phyloP scores from a whole-genome alignment of 1,284 basidiomycete genomes.

The Ganoderma leucocontextum region DNA sequence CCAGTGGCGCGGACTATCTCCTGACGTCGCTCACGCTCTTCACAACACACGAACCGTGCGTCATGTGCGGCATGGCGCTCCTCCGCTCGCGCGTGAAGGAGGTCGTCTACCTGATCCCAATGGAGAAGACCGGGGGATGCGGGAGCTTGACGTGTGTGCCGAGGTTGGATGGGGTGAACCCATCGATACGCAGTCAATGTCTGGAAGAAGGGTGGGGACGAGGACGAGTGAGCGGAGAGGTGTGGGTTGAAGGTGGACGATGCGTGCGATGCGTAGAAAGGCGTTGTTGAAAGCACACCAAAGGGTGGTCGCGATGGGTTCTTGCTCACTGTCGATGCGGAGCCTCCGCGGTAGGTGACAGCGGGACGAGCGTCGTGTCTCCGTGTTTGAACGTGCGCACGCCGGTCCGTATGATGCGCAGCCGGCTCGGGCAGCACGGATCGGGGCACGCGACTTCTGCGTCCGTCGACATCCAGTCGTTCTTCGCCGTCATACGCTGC shows the following conservation, averaged over 20 bases:
- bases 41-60: constrained; percentile 92
- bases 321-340: neutral
- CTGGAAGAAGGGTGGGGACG: constrained; percentile 53
- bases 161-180: constrained; percentile 78
- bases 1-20: constrained; percentile 84
- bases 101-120: constrained; percentile 78
- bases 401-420: constrained; percentile 60
- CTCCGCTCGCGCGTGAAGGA: constrained; percentile 91
- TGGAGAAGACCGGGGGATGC: constrained; percentile 79
- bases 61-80: constrained; percentile 96
- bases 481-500: constrained; percentile 58
- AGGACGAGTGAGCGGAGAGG: constrained; percentile 15
- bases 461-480: constrained; percentile 76
- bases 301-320: too few species aligned
- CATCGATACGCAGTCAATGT: constrained; percentile 79
- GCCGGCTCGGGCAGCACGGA: constrained; percentile 64
- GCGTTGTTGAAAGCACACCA: neutral
- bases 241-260: constrained; percentile 47
- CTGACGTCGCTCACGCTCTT: constrained; percentile 86
- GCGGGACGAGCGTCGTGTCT: constrained; percentile 59
- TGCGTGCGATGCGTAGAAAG: constrained; percentile 50
- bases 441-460: constrained; percentile 71
- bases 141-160: constrained; percentile 77
- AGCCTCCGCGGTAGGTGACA: constrained; percentile 27
- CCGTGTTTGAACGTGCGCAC: constrained; percentile 60